These are phyloP conservation scores for Boletus sp. DNA, from an alignment of 768 basidiomycete genomes.

Conservation along the genomic window DNA sequence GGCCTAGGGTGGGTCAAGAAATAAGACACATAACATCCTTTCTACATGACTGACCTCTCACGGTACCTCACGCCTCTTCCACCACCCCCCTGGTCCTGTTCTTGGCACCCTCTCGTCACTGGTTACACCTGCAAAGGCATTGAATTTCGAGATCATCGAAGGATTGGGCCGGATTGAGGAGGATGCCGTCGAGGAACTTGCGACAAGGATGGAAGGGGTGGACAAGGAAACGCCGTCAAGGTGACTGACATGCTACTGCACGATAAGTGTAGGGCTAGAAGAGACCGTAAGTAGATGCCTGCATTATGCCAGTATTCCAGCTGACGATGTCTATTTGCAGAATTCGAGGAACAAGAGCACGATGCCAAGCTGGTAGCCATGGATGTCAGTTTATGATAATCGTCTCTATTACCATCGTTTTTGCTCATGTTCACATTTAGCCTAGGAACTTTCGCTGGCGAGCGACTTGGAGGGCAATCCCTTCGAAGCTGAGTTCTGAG, in stretches of 20 bases:
- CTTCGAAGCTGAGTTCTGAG: slow-evolving; percentile 76
- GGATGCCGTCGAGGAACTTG: slow-evolving; percentile 82
- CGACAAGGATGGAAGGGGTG: slow-evolving; percentile 69
- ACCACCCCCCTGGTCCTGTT: slow-evolving; percentile 71
- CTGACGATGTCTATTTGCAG: slow-evolving; percentile 51
- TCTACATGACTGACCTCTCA: slow-evolving; percentile 83
- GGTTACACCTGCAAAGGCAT: slow-evolving; percentile 61
- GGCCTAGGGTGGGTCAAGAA: too few species aligned
- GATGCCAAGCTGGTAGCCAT: slow-evolving; percentile 76
- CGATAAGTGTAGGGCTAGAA: slow-evolving; percentile 81
- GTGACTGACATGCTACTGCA: slow-evolving; percentile 93
- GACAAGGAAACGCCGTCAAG: slow-evolving; percentile 91
- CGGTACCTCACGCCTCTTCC: slow-evolving; percentile 86
- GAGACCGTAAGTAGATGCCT: slow-evolving; percentile 64
- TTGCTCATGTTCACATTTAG: slow-evolving; percentile 33
- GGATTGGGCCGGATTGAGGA: slow-evolving; percentile 92
- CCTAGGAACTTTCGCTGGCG: slow-evolving; percentile 69
- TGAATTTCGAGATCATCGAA: slow-evolving; percentile 83
- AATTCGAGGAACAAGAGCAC: slow-evolving; percentile 82
- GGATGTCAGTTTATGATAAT: slow-evolving; percentile 63
- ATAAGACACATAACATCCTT: too few species aligned
- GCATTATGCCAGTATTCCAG: neutral
- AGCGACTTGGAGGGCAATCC: slow-evolving; percentile 71
- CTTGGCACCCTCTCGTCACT: slow-evolving; percentile 71
- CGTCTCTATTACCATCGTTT: neutral